These are phyloP conservation scores for Lenzites betulinus DNA, from an alignment of 768 basidiomycete genomes.

Conservation along the genomic window DNA sequence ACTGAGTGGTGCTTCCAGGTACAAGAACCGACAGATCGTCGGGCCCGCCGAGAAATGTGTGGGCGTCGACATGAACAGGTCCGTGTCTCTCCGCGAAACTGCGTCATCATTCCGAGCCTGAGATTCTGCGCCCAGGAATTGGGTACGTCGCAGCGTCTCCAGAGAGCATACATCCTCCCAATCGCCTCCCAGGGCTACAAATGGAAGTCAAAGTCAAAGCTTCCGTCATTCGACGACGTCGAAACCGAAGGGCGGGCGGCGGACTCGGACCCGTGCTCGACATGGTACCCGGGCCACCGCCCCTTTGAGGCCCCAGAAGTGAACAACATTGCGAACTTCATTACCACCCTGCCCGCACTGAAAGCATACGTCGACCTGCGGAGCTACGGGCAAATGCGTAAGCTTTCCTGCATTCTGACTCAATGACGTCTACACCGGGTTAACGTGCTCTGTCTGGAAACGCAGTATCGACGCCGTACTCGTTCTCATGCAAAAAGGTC, in stretches of 20 bases:
- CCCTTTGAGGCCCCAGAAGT: slow-evolving; percentile 80
- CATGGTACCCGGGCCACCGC: slow-evolving; percentile 73
- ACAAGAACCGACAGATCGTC: slow-evolving; percentile 68
- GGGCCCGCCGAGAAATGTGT: slow-evolving; percentile 52
- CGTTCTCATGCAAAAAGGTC: slow-evolving; percentile 62
- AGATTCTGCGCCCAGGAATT: slow-evolving; percentile 47
- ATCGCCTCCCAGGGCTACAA: slow-evolving; percentile 59
- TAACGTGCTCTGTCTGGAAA: not conserved
- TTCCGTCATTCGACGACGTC: slow-evolving; percentile 21
- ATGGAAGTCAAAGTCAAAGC: slow-evolving; percentile 50
- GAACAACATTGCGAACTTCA: slow-evolving; percentile 71
- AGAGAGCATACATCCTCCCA: not conserved
- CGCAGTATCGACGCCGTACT: slow-evolving; percentile 77
- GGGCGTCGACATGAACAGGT: slow-evolving; percentile 83
- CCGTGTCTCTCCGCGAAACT: slow-evolving; percentile 7
- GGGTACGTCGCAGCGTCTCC: slow-evolving; percentile 41
- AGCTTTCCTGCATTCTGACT: slow-evolving; percentile 30
- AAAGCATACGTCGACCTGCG: slow-evolving; percentile 73
- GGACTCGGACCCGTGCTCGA: slow-evolving; percentile 59
- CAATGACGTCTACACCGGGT: not conserved
- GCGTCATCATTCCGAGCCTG: not conserved
- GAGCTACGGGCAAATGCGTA: slow-evolving; percentile 83
- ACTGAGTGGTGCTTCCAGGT: slow-evolving; percentile 38
- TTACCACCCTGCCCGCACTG: slow-evolving; percentile 53
- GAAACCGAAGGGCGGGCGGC: slow-evolving; percentile 4